Conservation (phyloP, 257 asterid genomes). For the Lycium barbarum region DNA sequence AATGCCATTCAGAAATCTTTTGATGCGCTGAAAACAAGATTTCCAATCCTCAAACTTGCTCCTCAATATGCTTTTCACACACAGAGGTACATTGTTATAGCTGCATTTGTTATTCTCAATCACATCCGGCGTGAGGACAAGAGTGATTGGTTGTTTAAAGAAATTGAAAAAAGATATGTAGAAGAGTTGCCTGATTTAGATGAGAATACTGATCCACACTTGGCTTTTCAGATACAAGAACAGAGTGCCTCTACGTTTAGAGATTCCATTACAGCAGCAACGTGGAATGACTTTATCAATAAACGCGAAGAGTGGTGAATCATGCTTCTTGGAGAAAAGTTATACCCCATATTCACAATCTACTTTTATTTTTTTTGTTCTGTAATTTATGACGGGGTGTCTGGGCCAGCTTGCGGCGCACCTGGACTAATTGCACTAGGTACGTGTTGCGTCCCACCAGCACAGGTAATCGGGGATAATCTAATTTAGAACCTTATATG, state of each 20-base stretch:
- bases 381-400: too few species aligned
- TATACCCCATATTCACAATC: not conserved
- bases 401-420: not conserved
- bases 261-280: constrained; percentile 65
- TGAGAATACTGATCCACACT: constrained; percentile 60
- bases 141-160: constrained; percentile 78
- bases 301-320: constrained; percentile 82
- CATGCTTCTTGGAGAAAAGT: constrained; percentile 13
- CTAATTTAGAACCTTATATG: constrained; percentile 14
- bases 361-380: not conserved
- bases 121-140: constrained; percentile 79
- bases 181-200: constrained; percentile 62
- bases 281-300: constrained; percentile 82
- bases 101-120: constrained; percentile 87
- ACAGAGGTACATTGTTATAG: constrained; percentile 91
- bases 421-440: not conserved
- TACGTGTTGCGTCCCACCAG: not conserved
- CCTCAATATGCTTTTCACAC: constrained; percentile 91
- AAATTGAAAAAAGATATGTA: constrained; percentile 44
- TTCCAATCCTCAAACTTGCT: constrained; percentile 88
- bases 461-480: not conserved
- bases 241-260: constrained; percentile 61
- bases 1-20: constrained; percentile 61
- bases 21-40: constrained; percentile 70
- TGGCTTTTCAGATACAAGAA: constrained; percentile 61